phyloP scores from a whole-genome alignment of 331 rosid genomes.

The Cydonia oblonga region DNA sequence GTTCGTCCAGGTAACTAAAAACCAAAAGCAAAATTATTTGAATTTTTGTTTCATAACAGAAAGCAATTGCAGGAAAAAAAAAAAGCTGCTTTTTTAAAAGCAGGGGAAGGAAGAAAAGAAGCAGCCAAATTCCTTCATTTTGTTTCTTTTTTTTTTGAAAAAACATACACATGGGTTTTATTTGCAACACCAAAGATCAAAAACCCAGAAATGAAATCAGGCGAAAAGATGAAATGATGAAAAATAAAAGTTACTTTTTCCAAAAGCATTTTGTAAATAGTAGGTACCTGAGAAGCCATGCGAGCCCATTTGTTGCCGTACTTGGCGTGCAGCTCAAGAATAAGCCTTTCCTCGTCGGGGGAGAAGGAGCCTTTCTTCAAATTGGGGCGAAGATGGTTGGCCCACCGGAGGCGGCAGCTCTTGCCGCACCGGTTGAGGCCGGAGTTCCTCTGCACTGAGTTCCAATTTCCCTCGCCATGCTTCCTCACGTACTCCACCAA shows the following conservation, averaged over 20 bases:
- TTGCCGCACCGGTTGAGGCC: constrained; percentile 79
- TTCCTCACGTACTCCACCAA: constrained; percentile 67
- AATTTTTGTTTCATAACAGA: too few relatives aligned
- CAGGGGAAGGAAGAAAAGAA: too few relatives aligned
- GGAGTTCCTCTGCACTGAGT: constrained; percentile 63
- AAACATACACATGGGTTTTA: not conserved
- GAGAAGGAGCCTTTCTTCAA: constrained; percentile 78
- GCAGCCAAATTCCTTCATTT: too few relatives aligned
- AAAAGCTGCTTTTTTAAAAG: too few relatives aligned
- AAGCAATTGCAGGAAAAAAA: too few relatives aligned
- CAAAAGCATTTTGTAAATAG: too few relatives aligned
- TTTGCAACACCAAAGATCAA: too few relatives aligned
- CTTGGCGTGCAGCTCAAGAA: constrained; percentile 66
- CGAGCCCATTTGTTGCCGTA: constrained; percentile 95
- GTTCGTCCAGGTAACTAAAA: constrained; percentile 84
- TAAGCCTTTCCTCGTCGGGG: constrained; percentile 64
- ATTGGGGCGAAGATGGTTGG: constrained; percentile 80
- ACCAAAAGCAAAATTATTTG: not conserved
- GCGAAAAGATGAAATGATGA: not conserved
- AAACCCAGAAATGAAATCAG: not conserved
- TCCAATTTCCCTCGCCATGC: constrained; percentile 93
- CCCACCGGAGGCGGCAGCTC: constrained; percentile 93
- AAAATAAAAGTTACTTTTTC: not conserved
- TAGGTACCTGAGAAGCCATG: constrained; percentile 72
- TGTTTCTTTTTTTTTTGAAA: not conserved